Evolutionary conservation across 2,329 filamentous ascomycete genomes (phyloP).

Genomic region (Nannizzia gypsea): DNA sequence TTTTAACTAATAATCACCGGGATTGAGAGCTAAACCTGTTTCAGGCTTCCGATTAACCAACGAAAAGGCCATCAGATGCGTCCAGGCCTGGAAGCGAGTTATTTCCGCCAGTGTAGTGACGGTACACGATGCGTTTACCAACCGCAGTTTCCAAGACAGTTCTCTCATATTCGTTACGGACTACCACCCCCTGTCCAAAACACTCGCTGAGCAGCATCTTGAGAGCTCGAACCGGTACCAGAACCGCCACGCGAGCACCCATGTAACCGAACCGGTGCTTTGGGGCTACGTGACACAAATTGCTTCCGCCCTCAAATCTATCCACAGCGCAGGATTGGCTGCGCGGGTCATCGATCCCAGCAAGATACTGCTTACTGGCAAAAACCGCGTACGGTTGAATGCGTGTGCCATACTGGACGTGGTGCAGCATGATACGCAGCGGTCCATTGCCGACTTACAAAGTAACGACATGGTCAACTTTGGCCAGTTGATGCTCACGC

Average conservation of each 20-base stretch:
- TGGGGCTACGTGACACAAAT: slow-evolving; percentile 94
- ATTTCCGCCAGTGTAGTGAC: slow-evolving; percentile 71
- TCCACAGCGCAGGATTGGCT: slow-evolving; percentile 70
- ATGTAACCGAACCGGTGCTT: slow-evolving; percentile 60
- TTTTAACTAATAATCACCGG: not conserved
- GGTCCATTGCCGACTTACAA: slow-evolving; percentile 63
- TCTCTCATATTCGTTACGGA: slow-evolving; percentile 89
- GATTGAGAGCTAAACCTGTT: not conserved
- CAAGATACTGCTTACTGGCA: slow-evolving; percentile 83
- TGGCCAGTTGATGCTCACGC: slow-evolving; percentile 68
- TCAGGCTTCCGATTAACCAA: slow-evolving; percentile 74
- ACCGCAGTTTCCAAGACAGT: slow-evolving; percentile 82
- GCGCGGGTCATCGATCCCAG: slow-evolving; percentile 75
- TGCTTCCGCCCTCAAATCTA: slow-evolving; percentile 71
- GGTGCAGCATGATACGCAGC: slow-evolving; percentile 62
- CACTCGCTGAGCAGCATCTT: slow-evolving; percentile 67
- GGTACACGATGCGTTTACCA: slow-evolving; percentile 86
- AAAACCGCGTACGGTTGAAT: slow-evolving; percentile 77
- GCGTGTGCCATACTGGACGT: slow-evolving; percentile 86
- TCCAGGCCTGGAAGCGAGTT: slow-evolving; percentile 82
- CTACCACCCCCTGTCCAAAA: slow-evolving; percentile 84
- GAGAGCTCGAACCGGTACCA: slow-evolving; percentile 29
- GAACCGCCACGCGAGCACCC: slow-evolving; percentile 34
- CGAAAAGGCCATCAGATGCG: slow-evolving; percentile 73
- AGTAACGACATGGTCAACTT: slow-evolving; percentile 78